Conservation (phyloP, 208 protist species). For the Giardia duodenalis region DNA sequence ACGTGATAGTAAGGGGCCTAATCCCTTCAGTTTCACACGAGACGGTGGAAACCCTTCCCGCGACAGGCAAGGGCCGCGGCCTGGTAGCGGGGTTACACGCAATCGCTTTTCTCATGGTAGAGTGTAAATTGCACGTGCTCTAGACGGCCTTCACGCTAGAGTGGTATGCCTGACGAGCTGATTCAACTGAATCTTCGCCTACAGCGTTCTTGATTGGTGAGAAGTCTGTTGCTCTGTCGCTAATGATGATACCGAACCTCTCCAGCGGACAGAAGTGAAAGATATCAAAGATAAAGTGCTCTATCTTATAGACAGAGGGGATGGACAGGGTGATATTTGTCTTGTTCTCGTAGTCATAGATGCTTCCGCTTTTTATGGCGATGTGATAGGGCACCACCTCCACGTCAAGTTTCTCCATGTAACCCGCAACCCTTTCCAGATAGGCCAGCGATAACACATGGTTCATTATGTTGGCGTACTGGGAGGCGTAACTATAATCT, state of each 20-base stretch:
- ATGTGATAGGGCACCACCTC: background rate
- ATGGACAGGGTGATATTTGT: background rate
- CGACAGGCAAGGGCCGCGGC: too few relatives aligned
- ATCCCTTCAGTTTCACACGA: too few relatives aligned
- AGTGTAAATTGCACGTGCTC: too few relatives aligned
- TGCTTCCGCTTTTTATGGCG: background rate
- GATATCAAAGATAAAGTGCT: conserved; percentile 15
- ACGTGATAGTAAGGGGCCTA: too few relatives aligned
- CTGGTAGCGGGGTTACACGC: background rate
- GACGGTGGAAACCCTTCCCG: too few relatives aligned
- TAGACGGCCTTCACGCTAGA: background rate
- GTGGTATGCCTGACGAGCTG: background rate
- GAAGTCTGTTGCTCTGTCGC: background rate
- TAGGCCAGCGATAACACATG: conserved; percentile 1
- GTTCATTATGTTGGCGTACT: background rate
- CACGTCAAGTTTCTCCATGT: background rate
- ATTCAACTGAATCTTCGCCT: background rate
- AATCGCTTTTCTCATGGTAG: background rate
- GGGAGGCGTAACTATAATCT: background rate
- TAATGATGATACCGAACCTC: background rate
- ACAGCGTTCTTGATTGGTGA: background rate
- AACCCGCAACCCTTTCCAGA: background rate
- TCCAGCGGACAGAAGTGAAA: conserved; percentile 11
- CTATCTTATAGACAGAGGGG: background rate
- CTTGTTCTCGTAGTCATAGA: background rate